Conservation (phyloP, 1,139 yeast species). For the Sugiyamaella xylanicola region DNA sequence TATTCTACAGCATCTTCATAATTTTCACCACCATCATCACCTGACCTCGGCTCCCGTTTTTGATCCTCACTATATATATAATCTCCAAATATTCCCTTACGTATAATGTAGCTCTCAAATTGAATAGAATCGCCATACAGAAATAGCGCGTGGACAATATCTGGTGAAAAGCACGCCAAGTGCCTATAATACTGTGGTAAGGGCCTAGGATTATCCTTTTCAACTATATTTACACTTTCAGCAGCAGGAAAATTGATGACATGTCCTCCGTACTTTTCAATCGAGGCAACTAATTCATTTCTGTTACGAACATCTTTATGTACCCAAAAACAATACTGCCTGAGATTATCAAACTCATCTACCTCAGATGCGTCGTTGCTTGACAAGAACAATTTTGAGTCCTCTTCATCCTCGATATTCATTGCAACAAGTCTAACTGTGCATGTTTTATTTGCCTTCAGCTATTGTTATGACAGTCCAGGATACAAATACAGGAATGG, state of each 20-base stretch:
- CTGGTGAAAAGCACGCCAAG: slow-evolving; percentile 11
- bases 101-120: neutral
- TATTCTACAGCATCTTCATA: neutral
- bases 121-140: neutral
- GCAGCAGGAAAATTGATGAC: neutral
- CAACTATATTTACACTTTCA: slow-evolving; percentile 10
- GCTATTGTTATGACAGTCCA: no score
- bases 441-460: no score
- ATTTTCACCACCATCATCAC: neutral
- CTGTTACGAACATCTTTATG: slow-evolving; percentile 14
- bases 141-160: neutral
- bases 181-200: slow-evolving; percentile 3
- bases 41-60: neutral
- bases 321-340: slow-evolving; percentile 11
- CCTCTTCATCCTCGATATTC: neutral
- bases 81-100: neutral
- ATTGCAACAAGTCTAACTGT: no score
- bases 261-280: slow-evolving; percentile 10
- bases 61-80: neutral
- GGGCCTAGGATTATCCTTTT: slow-evolving; percentile 3
- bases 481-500: no score
- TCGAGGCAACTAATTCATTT: slow-evolving; percentile 8
- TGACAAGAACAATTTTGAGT: neutral
- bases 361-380: slow-evolving; percentile 4
- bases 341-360: neutral